These are phyloP conservation scores for Crithidia bombi DNA, from an alignment of 208 protist genomes.

Conservation along the genomic window DNA sequence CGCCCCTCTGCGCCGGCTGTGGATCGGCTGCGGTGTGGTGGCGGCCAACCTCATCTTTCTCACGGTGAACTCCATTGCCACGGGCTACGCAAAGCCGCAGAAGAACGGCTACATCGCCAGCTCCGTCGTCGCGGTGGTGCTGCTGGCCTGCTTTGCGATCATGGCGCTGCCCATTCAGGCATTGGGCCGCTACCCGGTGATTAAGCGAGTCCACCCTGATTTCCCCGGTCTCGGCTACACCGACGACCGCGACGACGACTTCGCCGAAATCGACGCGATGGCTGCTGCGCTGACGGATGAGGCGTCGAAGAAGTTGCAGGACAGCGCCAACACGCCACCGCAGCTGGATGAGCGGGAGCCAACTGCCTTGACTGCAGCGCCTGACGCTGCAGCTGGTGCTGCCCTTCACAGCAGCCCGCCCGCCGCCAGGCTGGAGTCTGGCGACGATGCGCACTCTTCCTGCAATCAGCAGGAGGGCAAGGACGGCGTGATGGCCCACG, in stretches of 20 bases:
- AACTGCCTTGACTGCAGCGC: too few relatives aligned
- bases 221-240: conserved; percentile 47
- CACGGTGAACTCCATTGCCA: conserved; percentile 56
- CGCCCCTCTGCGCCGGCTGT: conserved; percentile 50
- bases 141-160: conserved; percentile 56
- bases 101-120: conserved; percentile 46
- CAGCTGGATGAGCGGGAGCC: neutral
- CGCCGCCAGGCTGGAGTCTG: too few relatives aligned
- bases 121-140: conserved; percentile 44
- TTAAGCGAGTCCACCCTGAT: conserved; percentile 42
- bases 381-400: neutral
- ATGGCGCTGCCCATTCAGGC: conserved; percentile 76
- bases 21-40: conserved; percentile 55
- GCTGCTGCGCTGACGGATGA: conserved; percentile 1
- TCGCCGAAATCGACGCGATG: conserved; percentile 18
- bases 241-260: conserved; percentile 22
- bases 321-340: neutral
- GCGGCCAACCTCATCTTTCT: conserved; percentile 52
- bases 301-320: neutral
- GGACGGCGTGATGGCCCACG: neutral
- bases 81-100: conserved; percentile 46
- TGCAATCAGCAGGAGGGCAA: neutral
- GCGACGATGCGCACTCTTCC: neutral
- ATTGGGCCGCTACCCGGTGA: conserved; percentile 58
- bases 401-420: too few relatives aligned